Evolutionary conservation across 2,329 filamentous ascomycete genomes (phyloP).

Genomic region (Penicillium decumbens): DNA sequence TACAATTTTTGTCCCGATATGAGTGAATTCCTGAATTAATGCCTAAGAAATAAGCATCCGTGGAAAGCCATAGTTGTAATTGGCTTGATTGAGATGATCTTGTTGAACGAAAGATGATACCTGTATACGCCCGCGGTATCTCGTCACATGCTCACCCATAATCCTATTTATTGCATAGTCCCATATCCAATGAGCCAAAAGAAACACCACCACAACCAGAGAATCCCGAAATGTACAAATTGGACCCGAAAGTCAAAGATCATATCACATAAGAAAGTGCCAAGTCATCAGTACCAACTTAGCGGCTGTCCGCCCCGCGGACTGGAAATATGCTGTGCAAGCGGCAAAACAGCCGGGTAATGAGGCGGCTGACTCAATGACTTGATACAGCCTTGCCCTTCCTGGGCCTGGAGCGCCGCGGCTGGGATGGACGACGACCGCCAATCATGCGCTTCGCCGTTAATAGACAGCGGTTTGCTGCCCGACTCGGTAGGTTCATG

Average conservation of each 20-base stretch:
- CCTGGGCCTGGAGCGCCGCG: background rate
- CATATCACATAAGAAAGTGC: background rate
- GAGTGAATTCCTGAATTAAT: too few relatives aligned
- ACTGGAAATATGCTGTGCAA: conserved; percentile 5
- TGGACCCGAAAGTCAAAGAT: background rate
- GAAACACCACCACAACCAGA: background rate
- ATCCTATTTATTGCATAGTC: background rate
- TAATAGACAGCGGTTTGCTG: conserved; percentile 19
- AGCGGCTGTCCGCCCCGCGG: background rate
- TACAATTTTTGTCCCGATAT: background rate
- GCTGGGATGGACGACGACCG: background rate
- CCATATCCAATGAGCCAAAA: background rate
- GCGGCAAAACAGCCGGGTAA: background rate
- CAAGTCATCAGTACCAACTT: background rate
- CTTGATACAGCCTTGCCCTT: conserved; percentile 23
- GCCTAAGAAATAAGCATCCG: too few relatives aligned
- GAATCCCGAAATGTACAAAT: background rate
- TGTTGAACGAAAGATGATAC: too few relatives aligned
- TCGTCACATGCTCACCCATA: too few relatives aligned
- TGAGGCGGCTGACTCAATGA: background rate
- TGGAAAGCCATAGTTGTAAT: too few relatives aligned
- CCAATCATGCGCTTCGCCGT: conserved; percentile 9
- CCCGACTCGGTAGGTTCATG: conserved; percentile 29
- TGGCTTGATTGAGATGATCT: too few relatives aligned
- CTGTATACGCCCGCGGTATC: too few relatives aligned